phyloP scores from a whole-genome alignment of 345 rosid species.

The Nephelium lappaceum region DNA sequence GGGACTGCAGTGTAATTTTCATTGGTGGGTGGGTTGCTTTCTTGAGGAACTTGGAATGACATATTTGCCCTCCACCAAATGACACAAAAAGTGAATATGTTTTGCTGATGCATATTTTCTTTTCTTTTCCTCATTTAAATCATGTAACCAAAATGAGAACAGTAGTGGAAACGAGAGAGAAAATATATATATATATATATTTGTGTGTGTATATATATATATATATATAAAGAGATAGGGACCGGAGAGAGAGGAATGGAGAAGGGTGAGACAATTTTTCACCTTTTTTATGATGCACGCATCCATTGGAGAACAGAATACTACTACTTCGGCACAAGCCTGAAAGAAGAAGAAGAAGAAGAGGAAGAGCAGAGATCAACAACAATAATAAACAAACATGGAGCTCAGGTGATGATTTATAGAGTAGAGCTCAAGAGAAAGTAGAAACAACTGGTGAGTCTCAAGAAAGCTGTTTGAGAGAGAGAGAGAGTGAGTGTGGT shows the following conservation, averaged over 20 bases:
- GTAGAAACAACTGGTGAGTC: not conserved
- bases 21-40: not conserved
- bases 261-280: constrained; percentile 26
- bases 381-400: constrained; percentile 6
- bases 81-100: constrained; percentile 16
- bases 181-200: constrained; percentile 1
- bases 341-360: constrained; percentile 12
- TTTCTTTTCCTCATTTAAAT: not conserved
- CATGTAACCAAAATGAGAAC: not conserved
- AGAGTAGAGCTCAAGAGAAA: not conserved
- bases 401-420: constrained; percentile 20
- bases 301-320: constrained; percentile 47
- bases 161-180: constrained; percentile 14
- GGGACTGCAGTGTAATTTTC: constrained; percentile 21
- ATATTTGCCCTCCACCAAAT: not conserved
- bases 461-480: not conserved
- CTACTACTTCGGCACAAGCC: constrained; percentile 31
- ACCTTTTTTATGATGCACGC: constrained; percentile 61
- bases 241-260: constrained; percentile 24
- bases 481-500: constrained; percentile 22
- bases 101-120: no score
- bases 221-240: constrained; percentile 21
- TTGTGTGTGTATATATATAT: no score
- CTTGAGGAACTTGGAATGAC: not conserved
- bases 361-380: not conserved